Conservation (phyloP, 106 monocot species). For the Gastrodia elata region DNA sequence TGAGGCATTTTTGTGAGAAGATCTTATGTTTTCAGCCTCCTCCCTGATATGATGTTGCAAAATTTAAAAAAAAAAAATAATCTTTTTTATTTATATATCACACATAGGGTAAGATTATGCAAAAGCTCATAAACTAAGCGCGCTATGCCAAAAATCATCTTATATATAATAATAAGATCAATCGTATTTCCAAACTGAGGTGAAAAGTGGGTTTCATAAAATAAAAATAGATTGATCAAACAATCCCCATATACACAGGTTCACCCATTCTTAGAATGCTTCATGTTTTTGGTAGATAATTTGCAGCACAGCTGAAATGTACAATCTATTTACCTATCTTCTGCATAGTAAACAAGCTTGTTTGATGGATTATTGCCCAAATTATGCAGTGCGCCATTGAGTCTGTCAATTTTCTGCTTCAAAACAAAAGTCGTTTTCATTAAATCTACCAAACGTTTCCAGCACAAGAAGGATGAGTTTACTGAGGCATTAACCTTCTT, state of each 20-base stretch:
- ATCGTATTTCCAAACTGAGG: no score
- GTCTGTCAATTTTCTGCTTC: slow-evolving; percentile 75
- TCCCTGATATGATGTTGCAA: slow-evolving; percentile 39
- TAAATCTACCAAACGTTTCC: background rate
- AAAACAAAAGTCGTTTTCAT: background rate
- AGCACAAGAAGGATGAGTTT: background rate
- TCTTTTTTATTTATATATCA: no score
- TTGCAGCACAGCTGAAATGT: no score
- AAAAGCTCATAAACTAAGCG: no score
- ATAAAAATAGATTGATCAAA: no score
- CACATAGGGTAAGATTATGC: no score
- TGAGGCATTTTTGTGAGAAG: slow-evolving; percentile 12
- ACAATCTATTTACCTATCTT: slow-evolving; percentile 80
- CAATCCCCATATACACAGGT: no score
- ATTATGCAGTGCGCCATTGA: slow-evolving; percentile 60
- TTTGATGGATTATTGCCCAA: slow-evolving; percentile 46
- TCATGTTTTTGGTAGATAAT: no score
- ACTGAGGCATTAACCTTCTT: slow-evolving; percentile 46
- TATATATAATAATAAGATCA: no score
- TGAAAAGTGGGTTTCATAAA: no score
- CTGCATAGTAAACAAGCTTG: slow-evolving; percentile 83
- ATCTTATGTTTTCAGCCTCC: slow-evolving; percentile 71
- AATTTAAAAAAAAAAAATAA: background rate
- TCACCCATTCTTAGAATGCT: no score
- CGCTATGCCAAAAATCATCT: no score